Conservation (phyloP, 2,329 filamentous ascomycete genomes). For the Hypoxylon sp. region DNA sequence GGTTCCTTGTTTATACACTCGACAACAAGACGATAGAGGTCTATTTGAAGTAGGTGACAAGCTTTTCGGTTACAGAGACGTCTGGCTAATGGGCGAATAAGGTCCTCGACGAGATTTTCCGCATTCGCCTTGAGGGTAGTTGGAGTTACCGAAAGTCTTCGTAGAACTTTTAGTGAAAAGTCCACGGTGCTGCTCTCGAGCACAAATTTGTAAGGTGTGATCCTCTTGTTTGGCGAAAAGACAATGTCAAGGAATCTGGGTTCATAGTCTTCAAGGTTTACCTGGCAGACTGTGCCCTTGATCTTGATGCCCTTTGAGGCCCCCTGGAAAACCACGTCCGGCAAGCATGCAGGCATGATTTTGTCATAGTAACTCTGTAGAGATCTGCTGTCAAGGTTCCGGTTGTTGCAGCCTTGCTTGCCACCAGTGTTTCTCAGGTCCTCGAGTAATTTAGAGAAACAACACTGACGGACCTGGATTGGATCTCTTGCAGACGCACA, state of each 20-base stretch:
- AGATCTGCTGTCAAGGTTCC: slow-evolving; percentile 30
- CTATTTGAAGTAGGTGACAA: slow-evolving; percentile 4
- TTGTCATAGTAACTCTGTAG: slow-evolving; percentile 23
- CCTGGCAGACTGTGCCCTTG: neutral
- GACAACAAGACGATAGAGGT: slow-evolving; percentile 27
- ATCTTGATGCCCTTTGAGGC: neutral
- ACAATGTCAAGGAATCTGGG: slow-evolving; percentile 9
- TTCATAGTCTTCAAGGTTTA: slow-evolving; percentile 11
- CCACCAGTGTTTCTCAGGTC: slow-evolving; percentile 13
- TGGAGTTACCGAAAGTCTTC: slow-evolving; percentile 5
- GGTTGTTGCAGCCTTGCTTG: neutral
- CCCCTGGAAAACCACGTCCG: slow-evolving; percentile 7
- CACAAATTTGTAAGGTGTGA: slow-evolving; percentile 28
- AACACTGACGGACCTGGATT: neutral
- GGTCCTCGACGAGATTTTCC: slow-evolving; percentile 21
- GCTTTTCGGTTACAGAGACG: slow-evolving; percentile 26
- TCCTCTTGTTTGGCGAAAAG: slow-evolving; percentile 17
- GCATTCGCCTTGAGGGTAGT: slow-evolving; percentile 28
- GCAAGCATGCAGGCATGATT: slow-evolving; percentile 33
- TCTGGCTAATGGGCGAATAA: slow-evolving; percentile 30
- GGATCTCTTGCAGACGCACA: neutral
- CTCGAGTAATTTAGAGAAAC: slow-evolving; percentile 25
- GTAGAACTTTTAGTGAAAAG: slow-evolving; percentile 24
- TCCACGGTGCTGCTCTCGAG: slow-evolving; percentile 13
- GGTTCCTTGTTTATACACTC: slow-evolving; percentile 25